Conservation (phyloP, 176 grass and related monocot genomes). For the Sorghum bicolor region DNA sequence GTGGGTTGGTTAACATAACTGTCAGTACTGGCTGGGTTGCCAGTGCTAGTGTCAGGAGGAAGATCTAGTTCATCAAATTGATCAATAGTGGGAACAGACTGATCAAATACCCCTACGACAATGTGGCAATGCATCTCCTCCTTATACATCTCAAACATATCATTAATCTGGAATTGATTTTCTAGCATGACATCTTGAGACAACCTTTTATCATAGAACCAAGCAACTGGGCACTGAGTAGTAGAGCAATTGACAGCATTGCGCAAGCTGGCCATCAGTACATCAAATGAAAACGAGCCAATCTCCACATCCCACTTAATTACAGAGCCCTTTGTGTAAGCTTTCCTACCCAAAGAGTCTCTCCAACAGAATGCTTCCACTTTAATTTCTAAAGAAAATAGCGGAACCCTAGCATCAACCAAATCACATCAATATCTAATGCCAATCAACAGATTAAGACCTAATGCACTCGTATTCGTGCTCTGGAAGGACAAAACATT, state of each 20-base stretch:
- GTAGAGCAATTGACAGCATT: not conserved
- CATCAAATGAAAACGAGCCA: not conserved
- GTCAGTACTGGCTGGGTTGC: too few relatives aligned
- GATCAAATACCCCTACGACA: not conserved
- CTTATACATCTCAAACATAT: not conserved
- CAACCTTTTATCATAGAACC: not conserved
- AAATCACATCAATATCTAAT: too few relatives aligned
- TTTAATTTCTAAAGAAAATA: not conserved
- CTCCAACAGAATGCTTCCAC: not conserved
- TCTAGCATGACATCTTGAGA: too few relatives aligned
- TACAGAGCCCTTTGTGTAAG: not conserved
- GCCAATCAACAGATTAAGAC: too few relatives aligned
- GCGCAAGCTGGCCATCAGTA: not conserved
- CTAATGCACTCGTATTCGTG: too few relatives aligned
- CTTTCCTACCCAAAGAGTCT: not conserved
- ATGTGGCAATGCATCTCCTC: not conserved
- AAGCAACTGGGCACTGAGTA: not conserved
- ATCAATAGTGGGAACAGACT: not conserved
- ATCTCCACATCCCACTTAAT: not conserved
- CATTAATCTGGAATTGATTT: too few relatives aligned
- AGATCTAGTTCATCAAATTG: not conserved
- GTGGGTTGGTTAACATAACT: too few relatives aligned
- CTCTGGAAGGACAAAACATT: too few relatives aligned
- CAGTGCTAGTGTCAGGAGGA: too few relatives aligned
- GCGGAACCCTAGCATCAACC: too few relatives aligned